Conservation (phyloP, 179 eudicot species). For the Spergularia azorica region DNA sequence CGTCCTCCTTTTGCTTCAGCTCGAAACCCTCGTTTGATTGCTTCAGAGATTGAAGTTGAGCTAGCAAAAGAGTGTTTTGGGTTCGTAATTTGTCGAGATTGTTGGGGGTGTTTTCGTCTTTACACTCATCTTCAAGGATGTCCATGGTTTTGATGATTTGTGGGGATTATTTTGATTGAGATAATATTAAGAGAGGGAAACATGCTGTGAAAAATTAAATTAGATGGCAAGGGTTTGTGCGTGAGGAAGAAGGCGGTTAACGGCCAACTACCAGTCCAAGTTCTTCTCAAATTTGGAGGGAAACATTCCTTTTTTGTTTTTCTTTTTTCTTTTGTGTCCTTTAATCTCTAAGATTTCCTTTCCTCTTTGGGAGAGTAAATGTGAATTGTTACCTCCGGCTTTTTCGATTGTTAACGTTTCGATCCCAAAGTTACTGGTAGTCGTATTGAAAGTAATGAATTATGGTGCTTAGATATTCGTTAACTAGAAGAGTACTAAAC, state of each 20-base stretch:
- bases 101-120: conserved; percentile 4
- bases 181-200: neutral
- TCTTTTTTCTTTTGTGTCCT: neutral
- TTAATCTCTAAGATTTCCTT: neutral
- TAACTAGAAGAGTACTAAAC: too few species aligned
- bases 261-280: conserved; percentile 34
- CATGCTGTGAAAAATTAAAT: conserved; percentile 15
- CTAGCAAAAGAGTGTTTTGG: conserved; percentile 18
- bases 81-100: conserved; percentile 12
- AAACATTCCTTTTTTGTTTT: neutral
- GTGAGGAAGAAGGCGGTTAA: neutral
- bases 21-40: conserved; percentile 15
- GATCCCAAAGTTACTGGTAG: too few species aligned
- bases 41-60: conserved; percentile 24
- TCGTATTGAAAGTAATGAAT: too few species aligned
- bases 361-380: neutral
- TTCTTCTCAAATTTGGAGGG: conserved; percentile 17
- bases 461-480: too few species aligned
- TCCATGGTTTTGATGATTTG: conserved; percentile 22
- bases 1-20: conserved; percentile 20
- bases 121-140: neutral
- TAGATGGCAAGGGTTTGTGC: conserved; percentile 1
- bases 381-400: too few species aligned
- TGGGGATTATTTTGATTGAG: neutral
- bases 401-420: too few species aligned